Evolutionary conservation across 257 asterid genomes (phyloP), one percentile per base, ranked within the genome.

Genomic region (Solanum appendiculatum): DNA sequence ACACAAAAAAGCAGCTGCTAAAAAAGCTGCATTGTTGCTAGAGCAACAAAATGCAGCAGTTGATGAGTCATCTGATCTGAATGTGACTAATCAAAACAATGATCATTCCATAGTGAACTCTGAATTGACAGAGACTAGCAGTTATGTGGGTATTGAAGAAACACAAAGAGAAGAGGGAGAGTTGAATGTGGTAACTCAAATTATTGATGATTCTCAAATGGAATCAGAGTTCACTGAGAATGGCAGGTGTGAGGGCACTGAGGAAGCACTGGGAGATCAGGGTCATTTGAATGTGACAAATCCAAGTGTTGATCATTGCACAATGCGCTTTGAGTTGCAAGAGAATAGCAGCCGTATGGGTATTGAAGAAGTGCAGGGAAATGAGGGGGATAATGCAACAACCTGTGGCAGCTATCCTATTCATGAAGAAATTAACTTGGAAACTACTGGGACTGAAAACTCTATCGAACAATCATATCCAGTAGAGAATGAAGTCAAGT

Each of bases 1-100:
- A 87, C 92, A 92, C 88, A 95, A 93, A 92, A 93, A 92, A 83
- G 91, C 93, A 37, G 91, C 90, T 63, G 90, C 92, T 23, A 88
- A 86, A 89, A 92, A 94, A 90, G 96, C 98, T 78, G 95, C 95
- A 81, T 90, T 91, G 0, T 89, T 94, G 91, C 91, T 92, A 18
- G 94, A 92, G 92, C 94, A 92, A 88, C 92, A 91, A 81, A 93
- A 82, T 46, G 92, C 86, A 7, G 91, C 83, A 34, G 88, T 86
- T 84, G 84, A 21, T 39, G 51, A 85, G 85, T 29, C 42, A 2
- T 23, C 92, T 34, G 90, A 66, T 63, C 86, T 29, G 68, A 89
- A 82, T 64, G 73, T 20, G 78, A 39, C 27, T 5, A 58, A 37
- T 86, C 84, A 86, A 73, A 88, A 48, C 33, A 86, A 87, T 29